Evolutionary conservation across 78 protist genomes (phyloP).

Genomic region (Dictyostelium purpureum): DNA sequence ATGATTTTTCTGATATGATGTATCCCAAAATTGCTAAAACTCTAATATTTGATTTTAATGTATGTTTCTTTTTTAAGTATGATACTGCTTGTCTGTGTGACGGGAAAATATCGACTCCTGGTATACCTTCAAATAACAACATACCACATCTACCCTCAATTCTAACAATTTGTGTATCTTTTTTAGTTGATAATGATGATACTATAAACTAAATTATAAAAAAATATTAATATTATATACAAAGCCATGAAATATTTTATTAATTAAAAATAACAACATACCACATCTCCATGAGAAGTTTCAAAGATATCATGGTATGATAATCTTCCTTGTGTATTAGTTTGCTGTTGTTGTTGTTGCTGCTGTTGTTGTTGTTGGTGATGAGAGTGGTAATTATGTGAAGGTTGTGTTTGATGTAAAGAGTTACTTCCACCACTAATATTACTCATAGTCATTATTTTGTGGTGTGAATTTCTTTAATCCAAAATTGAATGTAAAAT

Average conservation of each 20-base stretch:
- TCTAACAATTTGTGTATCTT: constrained; percentile 57
- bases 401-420: no score
- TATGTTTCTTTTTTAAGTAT: constrained; percentile 55
- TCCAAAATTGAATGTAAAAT: no score
- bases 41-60: constrained; percentile 43
- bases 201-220: constrained; percentile 30
- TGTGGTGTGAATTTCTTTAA: no score
- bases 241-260: not conserved
- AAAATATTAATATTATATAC: not conserved
- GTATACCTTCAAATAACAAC: constrained; percentile 56
- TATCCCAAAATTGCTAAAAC: constrained; percentile 59
- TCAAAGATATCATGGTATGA: constrained; percentile 68
- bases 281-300: constrained; percentile 67
- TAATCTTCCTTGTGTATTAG: not conserved
- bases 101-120: constrained; percentile 63
- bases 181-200: constrained; percentile 68
- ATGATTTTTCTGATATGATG: constrained; percentile 17
- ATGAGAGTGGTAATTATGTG: not conserved
- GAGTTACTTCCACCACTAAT: no score
- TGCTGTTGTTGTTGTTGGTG: not conserved
- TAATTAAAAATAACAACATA: constrained; percentile 3
- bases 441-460: no score
- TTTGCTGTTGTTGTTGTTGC: not conserved
- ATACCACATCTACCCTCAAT: constrained; percentile 71
- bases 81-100: constrained; percentile 66